These are phyloP conservation scores for Graphiopsis chlorocephala DNA, from an alignment of 2,329 filamentous ascomycete genomes.

Conservation along the genomic window DNA sequence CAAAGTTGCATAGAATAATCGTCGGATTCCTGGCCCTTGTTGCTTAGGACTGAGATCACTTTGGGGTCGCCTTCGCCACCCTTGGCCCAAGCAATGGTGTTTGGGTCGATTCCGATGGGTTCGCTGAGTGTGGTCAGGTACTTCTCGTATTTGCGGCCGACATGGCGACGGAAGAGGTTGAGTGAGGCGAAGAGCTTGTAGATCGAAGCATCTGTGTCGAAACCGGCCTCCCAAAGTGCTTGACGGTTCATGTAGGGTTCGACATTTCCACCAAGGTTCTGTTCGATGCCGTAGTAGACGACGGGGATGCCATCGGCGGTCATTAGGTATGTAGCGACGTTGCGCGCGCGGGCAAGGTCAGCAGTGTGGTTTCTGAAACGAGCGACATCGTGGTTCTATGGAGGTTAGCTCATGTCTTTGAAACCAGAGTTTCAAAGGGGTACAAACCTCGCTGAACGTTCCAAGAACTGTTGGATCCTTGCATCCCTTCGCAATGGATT, in stretches of 20 bases:
- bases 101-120: constrained; percentile 40
- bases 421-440: background rate
- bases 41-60: constrained; percentile 39
- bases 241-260: constrained; percentile 19
- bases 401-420: background rate
- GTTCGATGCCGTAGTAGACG: constrained; percentile 25
- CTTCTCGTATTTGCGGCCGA: constrained; percentile 37
- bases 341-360: constrained; percentile 19
- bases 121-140: constrained; percentile 43
- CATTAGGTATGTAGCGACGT: constrained; percentile 20
- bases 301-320: constrained; percentile 24
- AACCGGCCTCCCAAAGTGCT: constrained; percentile 18
- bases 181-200: constrained; percentile 17
- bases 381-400: constrained; percentile 23
- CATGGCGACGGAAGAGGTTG: constrained; percentile 32
- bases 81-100: constrained; percentile 49
- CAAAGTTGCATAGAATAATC: constrained; percentile 11
- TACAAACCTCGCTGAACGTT: constrained; percentile 21
- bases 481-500: background rate
- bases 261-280: constrained; percentile 18
- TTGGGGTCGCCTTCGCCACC: constrained; percentile 31
- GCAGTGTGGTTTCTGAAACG: constrained; percentile 19
- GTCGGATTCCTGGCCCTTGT: constrained; percentile 26
- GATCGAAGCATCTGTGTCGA: constrained; percentile 13
- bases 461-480: constrained; percentile 19